Base-by-base conservation (phyloP, 1,284 basidiomycete genomes). In the Agaricales sp. region DNA sequence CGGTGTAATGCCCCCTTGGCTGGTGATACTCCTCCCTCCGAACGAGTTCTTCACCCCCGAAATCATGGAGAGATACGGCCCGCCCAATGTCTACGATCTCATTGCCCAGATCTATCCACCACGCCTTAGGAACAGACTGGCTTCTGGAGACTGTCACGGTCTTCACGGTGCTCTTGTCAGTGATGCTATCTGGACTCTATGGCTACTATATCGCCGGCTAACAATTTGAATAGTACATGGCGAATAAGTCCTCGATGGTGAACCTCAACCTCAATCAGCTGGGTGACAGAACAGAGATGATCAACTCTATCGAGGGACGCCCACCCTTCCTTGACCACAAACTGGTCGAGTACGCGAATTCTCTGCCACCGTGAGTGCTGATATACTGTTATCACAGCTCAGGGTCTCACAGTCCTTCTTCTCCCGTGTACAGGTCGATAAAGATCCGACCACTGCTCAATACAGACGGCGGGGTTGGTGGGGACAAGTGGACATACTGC, bases 291-390 rank as follows among this genome's bases (percentile, higher is more conserved):
- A 47, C 49, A 1, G 55, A 57, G 35, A 57, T 57, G 55, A 48
- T 45, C 19, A 53, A 54, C 24, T 57, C 55, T 18, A 21, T 57
- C 16, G 55, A 57, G 46, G 54, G 55, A 8, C 49, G 55, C 12
- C 52, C 55, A 13, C 53, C 55, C 2, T 55, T 57, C 25, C 24
- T 57, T 11, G 55, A 57, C 46, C 55, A 57, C 48, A 45, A 55
- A 19, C 26, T 57, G 25, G 54, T 52, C 2, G 55, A 57, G 43
- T 57, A 57, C 44, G 54, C 49, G 13, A 55, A 57, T 23, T 30
- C 43, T 4, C 35, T 57, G 3, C 54, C 55, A 1, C 54, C 55
- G 55, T 57, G 49, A 50, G 51, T 47, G 16, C 14, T 45, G 21
- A 12, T 11, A 35, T 35, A 8, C 8, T 11, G 30, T n/a, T 35